A percentile compares a stretch with the other conserved stretches of the same genome.
These are phyloP conservation scores for Cadophora luteo-olivacea DNA, from an alignment of 2,329 filamentous ascomycete species.

Conservation along the genomic window DNA sequence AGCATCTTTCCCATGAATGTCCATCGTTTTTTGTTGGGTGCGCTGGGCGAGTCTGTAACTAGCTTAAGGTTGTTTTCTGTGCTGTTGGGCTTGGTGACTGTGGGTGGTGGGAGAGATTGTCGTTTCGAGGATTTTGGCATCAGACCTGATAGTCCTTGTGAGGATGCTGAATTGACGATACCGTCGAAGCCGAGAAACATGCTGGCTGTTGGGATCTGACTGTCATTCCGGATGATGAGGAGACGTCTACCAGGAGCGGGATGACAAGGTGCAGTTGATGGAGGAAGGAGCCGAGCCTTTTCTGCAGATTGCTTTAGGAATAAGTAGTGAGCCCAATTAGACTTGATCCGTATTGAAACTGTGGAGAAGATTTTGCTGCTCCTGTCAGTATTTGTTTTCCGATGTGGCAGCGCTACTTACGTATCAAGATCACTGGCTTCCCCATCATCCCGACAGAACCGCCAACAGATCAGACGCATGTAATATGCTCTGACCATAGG, in stretches of 20 bases:
- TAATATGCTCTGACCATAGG: slow-evolving; percentile 80
- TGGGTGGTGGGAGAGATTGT: slow-evolving; percentile 33
- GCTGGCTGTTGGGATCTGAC: slow-evolving; percentile 40
- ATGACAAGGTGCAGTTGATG: slow-evolving; percentile 70
- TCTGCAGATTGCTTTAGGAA: slow-evolving; percentile 64
- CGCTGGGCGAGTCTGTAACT: slow-evolving; percentile 29
- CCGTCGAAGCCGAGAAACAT: slow-evolving; percentile 69
- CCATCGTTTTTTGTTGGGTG: slow-evolving; percentile 62
- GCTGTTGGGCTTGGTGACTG: slow-evolving; percentile 25
- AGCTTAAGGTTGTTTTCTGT: slow-evolving; percentile 31
- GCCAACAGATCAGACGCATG: slow-evolving; percentile 75
- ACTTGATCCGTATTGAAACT: slow-evolving; percentile 61
- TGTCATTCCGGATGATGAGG: slow-evolving; percentile 74
- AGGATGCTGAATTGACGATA: slow-evolving; percentile 44
- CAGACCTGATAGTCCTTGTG: slow-evolving; percentile 22
- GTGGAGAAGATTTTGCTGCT: slow-evolving; percentile 62
- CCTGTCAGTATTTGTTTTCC: slow-evolving; percentile 35
- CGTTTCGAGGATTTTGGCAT: slow-evolving; percentile 38
- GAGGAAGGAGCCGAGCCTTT: slow-evolving; percentile 52
- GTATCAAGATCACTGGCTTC: slow-evolving; percentile 58
- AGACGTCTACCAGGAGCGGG: slow-evolving; percentile 73
- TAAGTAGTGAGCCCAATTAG: slow-evolving; percentile 69
- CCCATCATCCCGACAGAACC: slow-evolving; percentile 67
- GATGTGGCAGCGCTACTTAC: slow-evolving; percentile 51
- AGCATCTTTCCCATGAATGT: slow-evolving; percentile 69